Evolutionary conservation across 805 yeast genomes (phyloP).

Genomic region (Zygotorulaspora danielsina): DNA sequence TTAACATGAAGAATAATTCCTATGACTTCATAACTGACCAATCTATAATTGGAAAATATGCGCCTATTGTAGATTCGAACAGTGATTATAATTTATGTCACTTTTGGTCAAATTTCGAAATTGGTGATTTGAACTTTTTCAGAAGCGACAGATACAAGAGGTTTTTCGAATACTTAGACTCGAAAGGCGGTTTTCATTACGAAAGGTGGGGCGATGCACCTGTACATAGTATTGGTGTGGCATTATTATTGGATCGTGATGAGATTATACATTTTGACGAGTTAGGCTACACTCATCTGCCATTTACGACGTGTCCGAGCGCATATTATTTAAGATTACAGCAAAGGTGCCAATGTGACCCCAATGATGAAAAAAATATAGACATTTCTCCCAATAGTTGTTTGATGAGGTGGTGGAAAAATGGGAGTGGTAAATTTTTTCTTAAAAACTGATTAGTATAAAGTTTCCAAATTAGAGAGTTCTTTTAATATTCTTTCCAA

Average conservation of each 20-base stretch:
- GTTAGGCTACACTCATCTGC: constrained; percentile 73
- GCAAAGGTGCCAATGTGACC: constrained; percentile 62
- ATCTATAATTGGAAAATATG: constrained; percentile 40
- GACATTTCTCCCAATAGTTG: constrained; percentile 54
- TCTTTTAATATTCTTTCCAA: constrained; percentile 84
- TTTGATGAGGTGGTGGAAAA: constrained; percentile 73
- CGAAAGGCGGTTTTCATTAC: constrained; percentile 71
- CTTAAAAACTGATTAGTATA: constrained; percentile 32
- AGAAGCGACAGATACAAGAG: constrained; percentile 57
- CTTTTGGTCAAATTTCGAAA: constrained; percentile 85
- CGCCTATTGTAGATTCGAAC: constrained; percentile 43
- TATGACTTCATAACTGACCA: constrained; percentile 48
- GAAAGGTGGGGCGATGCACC: constrained; percentile 98
- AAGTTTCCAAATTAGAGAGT: constrained; percentile 60
- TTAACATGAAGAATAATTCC: constrained; percentile 37
- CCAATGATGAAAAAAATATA: constrained; percentile 40
- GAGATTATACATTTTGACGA: constrained; percentile 78
- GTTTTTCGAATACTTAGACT: constrained; percentile 61
- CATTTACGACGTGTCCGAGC: constrained; percentile 61
- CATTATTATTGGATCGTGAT: constrained; percentile 51
- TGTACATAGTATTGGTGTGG: constrained; percentile 68
- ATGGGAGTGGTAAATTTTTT: constrained; percentile 45
- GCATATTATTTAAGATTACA: constrained; percentile 45
- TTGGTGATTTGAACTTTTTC: constrained; percentile 67
- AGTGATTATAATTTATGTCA: constrained; percentile 74